Evolutionary conservation across 2,329 filamentous ascomycete species (phyloP).

Genomic region (Xylaria sp.): DNA sequence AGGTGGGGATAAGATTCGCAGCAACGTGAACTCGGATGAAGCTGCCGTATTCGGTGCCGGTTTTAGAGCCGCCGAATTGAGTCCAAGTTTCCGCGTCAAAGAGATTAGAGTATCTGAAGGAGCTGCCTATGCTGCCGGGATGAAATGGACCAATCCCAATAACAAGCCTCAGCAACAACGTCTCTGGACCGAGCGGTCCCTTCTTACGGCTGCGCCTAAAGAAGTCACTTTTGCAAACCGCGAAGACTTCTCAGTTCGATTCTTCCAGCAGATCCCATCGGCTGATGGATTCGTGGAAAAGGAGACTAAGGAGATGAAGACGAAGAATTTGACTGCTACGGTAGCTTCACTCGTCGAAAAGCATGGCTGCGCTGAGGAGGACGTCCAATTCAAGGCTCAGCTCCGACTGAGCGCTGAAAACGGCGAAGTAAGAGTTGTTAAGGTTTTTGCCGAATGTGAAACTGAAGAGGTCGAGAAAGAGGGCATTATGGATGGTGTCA

Average conservation of each 20-base stretch:
- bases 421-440: conserved; percentile 82
- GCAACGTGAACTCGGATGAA: conserved; percentile 97
- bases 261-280: conserved; percentile 77
- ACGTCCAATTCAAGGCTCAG: conserved; percentile 83
- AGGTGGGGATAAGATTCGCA: conserved; percentile 82
- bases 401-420: conserved; percentile 77
- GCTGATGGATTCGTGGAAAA: conserved; percentile 63
- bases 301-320: conserved; percentile 73
- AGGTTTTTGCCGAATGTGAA: conserved; percentile 86
- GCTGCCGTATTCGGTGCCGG: conserved; percentile 95
- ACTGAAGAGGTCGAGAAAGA: conserved; percentile 78
- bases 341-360: conserved; percentile 82
- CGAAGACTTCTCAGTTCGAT: conserved; percentile 81
- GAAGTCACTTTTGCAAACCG: conserved; percentile 85
- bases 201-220: conserved; percentile 79
- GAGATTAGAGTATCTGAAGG: conserved; percentile 89
- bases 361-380: conserved; percentile 78
- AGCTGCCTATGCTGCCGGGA: conserved; percentile 76
- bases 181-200: conserved; percentile 82
- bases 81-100: conserved; percentile 96
- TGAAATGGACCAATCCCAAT: conserved; percentile 78
- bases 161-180: conserved; percentile 81
- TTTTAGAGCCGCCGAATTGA: conserved; percentile 92
- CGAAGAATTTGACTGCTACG: conserved; percentile 86
- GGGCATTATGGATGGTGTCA: conserved; percentile 89